Conservation (phyloP, 768 basidiomycete species). For the Rhodotorula diobovata region DNA sequence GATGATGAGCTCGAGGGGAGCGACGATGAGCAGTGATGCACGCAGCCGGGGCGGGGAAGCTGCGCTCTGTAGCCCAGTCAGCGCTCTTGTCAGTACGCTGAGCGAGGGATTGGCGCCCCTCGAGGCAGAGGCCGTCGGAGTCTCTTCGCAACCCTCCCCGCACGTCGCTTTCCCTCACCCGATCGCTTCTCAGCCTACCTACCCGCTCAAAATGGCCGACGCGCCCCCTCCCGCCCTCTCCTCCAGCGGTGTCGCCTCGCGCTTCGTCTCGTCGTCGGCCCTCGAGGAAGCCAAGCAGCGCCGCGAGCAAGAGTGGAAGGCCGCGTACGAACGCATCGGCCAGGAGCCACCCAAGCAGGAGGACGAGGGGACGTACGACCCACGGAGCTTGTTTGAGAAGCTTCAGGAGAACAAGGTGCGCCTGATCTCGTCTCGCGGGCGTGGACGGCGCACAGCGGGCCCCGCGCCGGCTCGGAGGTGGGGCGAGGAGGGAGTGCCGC, state of each 20-base stretch:
- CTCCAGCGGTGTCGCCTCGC: slow-evolving; percentile 37
- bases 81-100: no score
- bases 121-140: no score
- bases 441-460: no score
- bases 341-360: slow-evolving; percentile 47
- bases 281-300: slow-evolving; percentile 47
- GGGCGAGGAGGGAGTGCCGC: no score
- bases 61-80: no score
- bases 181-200: no score
- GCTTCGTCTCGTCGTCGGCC: slow-evolving; percentile 48
- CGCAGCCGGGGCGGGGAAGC: no score
- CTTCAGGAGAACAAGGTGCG: slow-evolving; percentile 45
- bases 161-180: no score
- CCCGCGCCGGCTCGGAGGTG: background rate
- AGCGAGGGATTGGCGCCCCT: no score
- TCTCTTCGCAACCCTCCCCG: no score
- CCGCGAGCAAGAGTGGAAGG: slow-evolving; percentile 49
- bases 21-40: no score
- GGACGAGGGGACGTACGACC: slow-evolving; percentile 46
- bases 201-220: background rate
- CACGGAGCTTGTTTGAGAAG: slow-evolving; percentile 48
- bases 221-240: background rate
- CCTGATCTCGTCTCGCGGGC: background rate
- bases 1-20: no score
- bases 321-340: slow-evolving; percentile 49